phyloP scores from a whole-genome alignment of 1,284 basidiomycete genomes.

The Agaricales sp. region DNA sequence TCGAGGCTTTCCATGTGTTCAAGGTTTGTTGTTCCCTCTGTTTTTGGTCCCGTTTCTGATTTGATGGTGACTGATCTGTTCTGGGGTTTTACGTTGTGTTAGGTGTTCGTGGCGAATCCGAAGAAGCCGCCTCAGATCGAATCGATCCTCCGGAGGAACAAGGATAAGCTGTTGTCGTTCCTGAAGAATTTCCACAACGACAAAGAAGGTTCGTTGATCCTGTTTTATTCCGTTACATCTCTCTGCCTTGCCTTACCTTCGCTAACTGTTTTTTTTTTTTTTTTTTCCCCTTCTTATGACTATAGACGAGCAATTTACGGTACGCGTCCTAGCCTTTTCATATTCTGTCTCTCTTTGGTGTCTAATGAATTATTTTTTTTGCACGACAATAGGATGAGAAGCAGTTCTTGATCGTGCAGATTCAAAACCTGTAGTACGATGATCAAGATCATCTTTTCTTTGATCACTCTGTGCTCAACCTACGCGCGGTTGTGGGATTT shows the following conservation, averaged over 20 bases:
- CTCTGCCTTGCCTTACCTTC: background rate
- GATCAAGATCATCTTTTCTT: slow-evolving; percentile 14
- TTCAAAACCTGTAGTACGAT: slow-evolving; percentile 47
- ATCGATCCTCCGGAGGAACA: slow-evolving; percentile 83
- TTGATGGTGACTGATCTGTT: slow-evolving; percentile 1
- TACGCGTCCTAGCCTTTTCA: too few species aligned
- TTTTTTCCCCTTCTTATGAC: background rate
- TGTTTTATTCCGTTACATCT: background rate
- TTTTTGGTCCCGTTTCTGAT: background rate
- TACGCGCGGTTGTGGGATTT: too few species aligned
- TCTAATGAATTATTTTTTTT: too few species aligned
- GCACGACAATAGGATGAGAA: too few species aligned
- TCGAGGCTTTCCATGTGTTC: slow-evolving; percentile 99
- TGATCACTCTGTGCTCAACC: background rate
- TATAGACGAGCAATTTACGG: slow-evolving; percentile 90
- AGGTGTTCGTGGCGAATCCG: slow-evolving; percentile 98
- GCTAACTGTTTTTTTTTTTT: background rate
- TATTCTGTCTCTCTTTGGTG: too few species aligned
- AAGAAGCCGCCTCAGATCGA: slow-evolving; percentile 98
- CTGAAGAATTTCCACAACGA: slow-evolving; percentile 95
- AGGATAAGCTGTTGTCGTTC: slow-evolving; percentile 87
- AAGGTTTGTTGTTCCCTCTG: slow-evolving; percentile 55
- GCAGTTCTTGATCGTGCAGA: slow-evolving; percentile 90
- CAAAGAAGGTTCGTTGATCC: slow-evolving; percentile 62
- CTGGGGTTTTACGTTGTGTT: background rate